These are phyloP conservation scores for Volvariella surrecta DNA, from an alignment of 1,284 basidiomycete genomes.

Conservation along the genomic window DNA sequence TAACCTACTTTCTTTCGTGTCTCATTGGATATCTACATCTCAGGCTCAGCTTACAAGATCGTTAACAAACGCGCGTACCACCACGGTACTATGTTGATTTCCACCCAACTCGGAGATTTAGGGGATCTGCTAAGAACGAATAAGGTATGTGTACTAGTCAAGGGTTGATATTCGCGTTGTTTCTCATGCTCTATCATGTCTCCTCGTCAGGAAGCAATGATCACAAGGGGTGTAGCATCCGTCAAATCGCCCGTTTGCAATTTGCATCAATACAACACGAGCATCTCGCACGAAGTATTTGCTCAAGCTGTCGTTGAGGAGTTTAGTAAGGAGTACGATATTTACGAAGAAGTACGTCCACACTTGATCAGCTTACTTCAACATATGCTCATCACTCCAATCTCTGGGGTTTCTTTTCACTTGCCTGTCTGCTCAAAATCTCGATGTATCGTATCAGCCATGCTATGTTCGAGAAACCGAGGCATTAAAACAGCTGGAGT, in stretches of 20 bases:
- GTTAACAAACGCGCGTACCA: slow-evolving; percentile 90
- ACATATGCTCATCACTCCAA: not conserved
- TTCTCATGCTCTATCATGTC: not conserved
- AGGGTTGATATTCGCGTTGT: not conserved
- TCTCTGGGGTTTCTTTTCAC: too few relatives aligned
- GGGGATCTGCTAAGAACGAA: slow-evolving; percentile 65
- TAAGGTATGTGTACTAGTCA: slow-evolving; percentile 53
- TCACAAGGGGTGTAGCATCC: slow-evolving; percentile 83
- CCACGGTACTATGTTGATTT: slow-evolving; percentile 98
- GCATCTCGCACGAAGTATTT: slow-evolving; percentile 64
- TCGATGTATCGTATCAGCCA: too few relatives aligned
- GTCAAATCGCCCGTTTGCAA: slow-evolving; percentile 92
- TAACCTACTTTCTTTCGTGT: not conserved
- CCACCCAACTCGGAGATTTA: slow-evolving; percentile 64
- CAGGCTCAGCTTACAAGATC: slow-evolving; percentile 97
- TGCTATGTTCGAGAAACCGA: slow-evolving; percentile 35
- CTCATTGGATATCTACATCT: slow-evolving; percentile 53
- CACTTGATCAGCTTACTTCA: slow-evolving; percentile 10
- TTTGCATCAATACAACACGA: slow-evolving; percentile 48
- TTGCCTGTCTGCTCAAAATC: too few relatives aligned
- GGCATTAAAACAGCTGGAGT: slow-evolving; percentile 34
- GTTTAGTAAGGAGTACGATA: slow-evolving; percentile 61
- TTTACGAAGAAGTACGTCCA: slow-evolving; percentile 34
- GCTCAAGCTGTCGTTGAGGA: slow-evolving; percentile 61
- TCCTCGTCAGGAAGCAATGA: slow-evolving; percentile 54